Evolutionary conservation across 1,139 yeast genomes (phyloP).

Genomic region (Magnusiomyces tetraspermus): DNA sequence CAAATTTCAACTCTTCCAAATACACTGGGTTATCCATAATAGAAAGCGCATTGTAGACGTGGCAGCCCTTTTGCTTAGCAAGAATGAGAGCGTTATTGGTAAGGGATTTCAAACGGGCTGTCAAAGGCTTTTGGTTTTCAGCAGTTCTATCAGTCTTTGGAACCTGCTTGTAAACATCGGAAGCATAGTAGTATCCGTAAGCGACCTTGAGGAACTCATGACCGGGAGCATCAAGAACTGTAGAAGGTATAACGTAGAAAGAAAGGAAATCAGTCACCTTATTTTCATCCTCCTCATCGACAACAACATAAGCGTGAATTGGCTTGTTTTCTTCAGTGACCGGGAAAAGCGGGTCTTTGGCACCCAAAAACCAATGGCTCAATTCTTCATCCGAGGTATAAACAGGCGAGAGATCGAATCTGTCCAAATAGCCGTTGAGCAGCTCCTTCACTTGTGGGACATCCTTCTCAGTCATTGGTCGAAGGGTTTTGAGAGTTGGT

Average conservation of each 20-base stretch:
- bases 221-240: conserved; percentile 59
- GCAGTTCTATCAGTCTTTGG: conserved; percentile 16
- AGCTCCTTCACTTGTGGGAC: conserved; percentile 53
- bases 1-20: conserved; percentile 75
- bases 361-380: conserved; percentile 68
- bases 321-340: conserved; percentile 39
- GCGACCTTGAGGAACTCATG: conserved; percentile 76
- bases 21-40: conserved; percentile 82
- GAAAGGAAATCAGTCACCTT: conserved; percentile 80
- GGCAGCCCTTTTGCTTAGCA: conserved; percentile 58
- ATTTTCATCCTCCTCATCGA: conserved; percentile 42
- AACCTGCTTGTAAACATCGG: conserved; percentile 29
- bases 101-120: conserved; percentile 50
- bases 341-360: conserved; percentile 16
- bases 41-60: conserved; percentile 88
- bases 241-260: conserved; percentile 79
- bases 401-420: conserved; percentile 64
- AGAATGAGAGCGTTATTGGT: conserved; percentile 70
- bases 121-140: conserved; percentile 31
- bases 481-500: conserved; percentile 49
- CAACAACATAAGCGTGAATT: conserved; percentile 72
- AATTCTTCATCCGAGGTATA: conserved; percentile 59
- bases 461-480: conserved; percentile 55
- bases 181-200: conserved; percentile 81
- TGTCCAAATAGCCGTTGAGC: conserved; percentile 50